A percentile compares a stretch with the other conserved stretches of the same genome.
phyloP scores from a whole-genome alignment of 2,329 filamentous ascomycete genomes.

The Lecanicillium sp. region DNA sequence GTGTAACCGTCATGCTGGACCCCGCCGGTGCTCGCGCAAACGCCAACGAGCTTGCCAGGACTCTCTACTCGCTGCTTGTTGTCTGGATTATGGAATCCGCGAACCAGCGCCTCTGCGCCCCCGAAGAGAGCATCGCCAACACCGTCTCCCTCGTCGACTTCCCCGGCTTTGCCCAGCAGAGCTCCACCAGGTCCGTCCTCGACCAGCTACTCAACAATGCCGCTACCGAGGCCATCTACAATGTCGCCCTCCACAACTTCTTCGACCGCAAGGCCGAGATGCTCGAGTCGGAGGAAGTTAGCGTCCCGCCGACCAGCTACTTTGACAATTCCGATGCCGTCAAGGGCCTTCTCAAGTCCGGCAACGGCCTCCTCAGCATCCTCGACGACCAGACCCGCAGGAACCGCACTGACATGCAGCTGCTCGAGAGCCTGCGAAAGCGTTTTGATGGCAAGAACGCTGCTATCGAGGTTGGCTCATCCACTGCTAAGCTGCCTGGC shows the following conservation, averaged over 20 bases:
- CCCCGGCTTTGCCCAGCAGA: constrained; percentile 82
- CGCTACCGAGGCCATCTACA: constrained; percentile 85
- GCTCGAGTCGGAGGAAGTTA: constrained; percentile 89
- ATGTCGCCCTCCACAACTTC: constrained; percentile 89
- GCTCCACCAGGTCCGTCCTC: constrained; percentile 74
- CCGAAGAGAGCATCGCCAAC: constrained; percentile 83
- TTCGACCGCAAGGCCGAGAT: constrained; percentile 92
- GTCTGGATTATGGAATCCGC: constrained; percentile 90
- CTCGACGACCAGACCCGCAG: constrained; percentile 92
- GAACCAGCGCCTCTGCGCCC: constrained; percentile 81
- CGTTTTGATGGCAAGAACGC: constrained; percentile 93
- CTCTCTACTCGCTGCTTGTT: constrained; percentile 87
- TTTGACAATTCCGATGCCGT: constrained; percentile 97
- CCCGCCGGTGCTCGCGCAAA: constrained; percentile 83
- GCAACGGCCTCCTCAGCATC: constrained; percentile 89
- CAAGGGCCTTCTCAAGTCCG: constrained; percentile 81
- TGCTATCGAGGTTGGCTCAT: constrained; percentile 70
- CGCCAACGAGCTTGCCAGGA: constrained; percentile 88
- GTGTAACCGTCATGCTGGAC: constrained; percentile 98
- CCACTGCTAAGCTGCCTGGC: constrained; percentile 70
- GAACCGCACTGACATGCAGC: constrained; percentile 79
- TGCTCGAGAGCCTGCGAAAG: constrained; percentile 84
- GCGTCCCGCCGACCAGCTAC: constrained; percentile 85
- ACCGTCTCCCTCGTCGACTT: constrained; percentile 95
- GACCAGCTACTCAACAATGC: constrained; percentile 95